These are phyloP conservation scores for Boletus subparvulus DNA, from an alignment of 768 basidiomycete species.

Conservation along the genomic window DNA sequence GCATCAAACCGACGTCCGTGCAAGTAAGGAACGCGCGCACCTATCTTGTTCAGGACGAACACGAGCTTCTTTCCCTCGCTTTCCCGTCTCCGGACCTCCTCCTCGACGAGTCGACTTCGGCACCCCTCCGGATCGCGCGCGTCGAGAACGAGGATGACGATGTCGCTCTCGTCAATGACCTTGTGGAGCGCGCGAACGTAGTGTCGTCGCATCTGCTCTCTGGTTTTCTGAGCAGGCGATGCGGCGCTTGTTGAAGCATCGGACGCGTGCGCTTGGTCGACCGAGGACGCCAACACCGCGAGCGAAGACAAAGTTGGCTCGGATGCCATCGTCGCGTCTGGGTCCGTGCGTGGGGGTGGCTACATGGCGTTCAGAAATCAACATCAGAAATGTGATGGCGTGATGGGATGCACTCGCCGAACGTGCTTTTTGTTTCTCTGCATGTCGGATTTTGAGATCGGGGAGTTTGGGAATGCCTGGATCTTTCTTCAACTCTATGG, in stretches of 20 bases:
- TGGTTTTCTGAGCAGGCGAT: constrained; percentile 46
- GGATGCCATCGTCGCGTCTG: constrained; percentile 66
- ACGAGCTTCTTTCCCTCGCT: constrained; percentile 89
- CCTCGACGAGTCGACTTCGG: constrained; percentile 87
- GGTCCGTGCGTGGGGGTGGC: constrained; percentile 38
- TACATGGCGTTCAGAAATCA: neutral
- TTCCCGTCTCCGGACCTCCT: constrained; percentile 85
- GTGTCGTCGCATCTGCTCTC: constrained; percentile 67
- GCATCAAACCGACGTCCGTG: neutral
- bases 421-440: constrained; percentile 46
- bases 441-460: constrained; percentile 61
- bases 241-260: constrained; percentile 35
- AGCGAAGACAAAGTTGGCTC: constrained; percentile 69
- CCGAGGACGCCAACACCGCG: constrained; percentile 47
- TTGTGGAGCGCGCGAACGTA: constrained; percentile 82
- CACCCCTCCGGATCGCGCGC: constrained; percentile 96
- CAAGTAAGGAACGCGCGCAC: constrained; percentile 43
- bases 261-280: constrained; percentile 5
- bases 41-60: constrained; percentile 96
- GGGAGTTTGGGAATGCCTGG: constrained; percentile 85
- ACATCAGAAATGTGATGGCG: neutral
- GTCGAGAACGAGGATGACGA: constrained; percentile 87
- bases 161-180: constrained; percentile 92
- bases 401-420: constrained; percentile 33
- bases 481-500: constrained; percentile 80